Base-by-base conservation (phyloP, 768 basidiomycete species). In the Daedaleopsis nitida region DNA sequence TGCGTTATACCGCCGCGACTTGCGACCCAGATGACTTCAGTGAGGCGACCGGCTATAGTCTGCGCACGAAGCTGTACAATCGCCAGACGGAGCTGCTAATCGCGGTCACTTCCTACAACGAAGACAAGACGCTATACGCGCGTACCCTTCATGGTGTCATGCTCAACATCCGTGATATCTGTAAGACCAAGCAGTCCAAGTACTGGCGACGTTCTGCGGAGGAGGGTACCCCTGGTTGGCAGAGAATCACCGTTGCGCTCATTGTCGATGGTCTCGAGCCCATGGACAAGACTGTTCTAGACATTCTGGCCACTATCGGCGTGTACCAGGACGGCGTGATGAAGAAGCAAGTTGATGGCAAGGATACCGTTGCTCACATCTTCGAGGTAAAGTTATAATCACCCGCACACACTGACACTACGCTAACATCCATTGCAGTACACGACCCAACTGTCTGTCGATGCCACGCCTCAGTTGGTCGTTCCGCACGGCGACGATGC, bases 111-210 rank as follows among this genome's bases (percentile, higher is more conserved):
- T 92, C 89, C 4, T 94, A 94, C 78, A 94, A 94, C 64, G 93
- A 95, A 74, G 92, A 94, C 83, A 94, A 94, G 79, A 88, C 86
- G 7, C 83, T 94, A n/a, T 92, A 94, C 70, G 86, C 92, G 27
- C 88, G 91, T 65, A 98, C 96, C 0, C 80, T 98, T 43, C 96
- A 98, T 70, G 92, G 92, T 64, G 89, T 98, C 69, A 98, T 98
- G 96, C 75, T 96, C 64, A 98, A 99, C 75, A 96, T 98, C 63
- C 91, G 96, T 65, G 91, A 98, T 68, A 98, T 98, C 66, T 96
- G 94, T 84, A 94, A 91, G 77, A 95, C 93, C 44, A 96, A 96
- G 74, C 90, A 91, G 70, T 93, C 90, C 64, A 94, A 94, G 74
- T 96, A 90, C 76, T 94, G 94, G 92, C 83, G 88, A 47, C 82